Percentiles rank a stretch among this genome's conserved stretches.
phyloP scores from a whole-genome alignment of 306 rosid species.

The Begonia fuchsioides region DNA sequence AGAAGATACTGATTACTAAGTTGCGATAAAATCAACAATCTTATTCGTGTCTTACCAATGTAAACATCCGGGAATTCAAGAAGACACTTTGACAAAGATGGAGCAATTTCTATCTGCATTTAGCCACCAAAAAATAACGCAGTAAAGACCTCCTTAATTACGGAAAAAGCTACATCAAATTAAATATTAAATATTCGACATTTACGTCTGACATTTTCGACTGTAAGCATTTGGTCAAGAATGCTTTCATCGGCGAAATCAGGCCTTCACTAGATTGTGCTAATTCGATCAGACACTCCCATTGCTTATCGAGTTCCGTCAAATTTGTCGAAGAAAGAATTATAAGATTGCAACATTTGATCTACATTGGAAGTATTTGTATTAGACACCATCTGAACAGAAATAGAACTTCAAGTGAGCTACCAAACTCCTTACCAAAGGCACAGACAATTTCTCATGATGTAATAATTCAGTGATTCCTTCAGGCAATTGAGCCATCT shows the following conservation, averaged over 20 bases:
- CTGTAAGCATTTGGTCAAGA: slow-evolving; percentile 32
- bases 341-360: slow-evolving; percentile 74
- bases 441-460: slow-evolving; percentile 61
- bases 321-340: slow-evolving; percentile 52
- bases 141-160: neutral
- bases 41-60: slow-evolving; percentile 44
- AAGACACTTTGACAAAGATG: slow-evolving; percentile 56
- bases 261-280: slow-evolving; percentile 35
- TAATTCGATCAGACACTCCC: slow-evolving; percentile 80
- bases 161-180: neutral
- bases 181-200: slow-evolving; percentile 2
- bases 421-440: slow-evolving; percentile 40
- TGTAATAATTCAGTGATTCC: slow-evolving; percentile 89
- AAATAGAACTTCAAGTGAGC: no score
- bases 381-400: no score
- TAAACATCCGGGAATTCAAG: slow-evolving; percentile 77
- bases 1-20: slow-evolving; percentile 7
- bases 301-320: slow-evolving; percentile 57
- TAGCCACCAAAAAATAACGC: slow-evolving; percentile 1
- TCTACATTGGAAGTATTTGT: slow-evolving; percentile 28
- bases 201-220: slow-evolving; percentile 62
- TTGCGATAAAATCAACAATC: slow-evolving; percentile 5
- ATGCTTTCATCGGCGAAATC: slow-evolving; percentile 48
- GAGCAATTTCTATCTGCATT: slow-evolving; percentile 74
- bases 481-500: slow-evolving; percentile 96